These are phyloP conservation scores for Liriodendron chinense DNA, from an alignment of 164 flowering plant species.

Conservation along the genomic window DNA sequence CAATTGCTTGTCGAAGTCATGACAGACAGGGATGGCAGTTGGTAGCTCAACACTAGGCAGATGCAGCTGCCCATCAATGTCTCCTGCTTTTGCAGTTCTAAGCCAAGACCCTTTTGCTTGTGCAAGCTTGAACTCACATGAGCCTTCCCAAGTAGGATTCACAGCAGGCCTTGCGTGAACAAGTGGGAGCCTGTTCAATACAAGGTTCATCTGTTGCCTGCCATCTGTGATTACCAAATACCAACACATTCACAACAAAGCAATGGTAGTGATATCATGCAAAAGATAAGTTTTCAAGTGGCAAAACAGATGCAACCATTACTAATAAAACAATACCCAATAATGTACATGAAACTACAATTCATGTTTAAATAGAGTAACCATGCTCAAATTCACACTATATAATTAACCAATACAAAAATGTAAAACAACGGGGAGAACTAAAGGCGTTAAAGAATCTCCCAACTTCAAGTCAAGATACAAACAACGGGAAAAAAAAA, in stretches of 20 bases:
- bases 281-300: not conserved
- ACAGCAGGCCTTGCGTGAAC: slow-evolving; percentile 30
- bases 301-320: not conserved
- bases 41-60: slow-evolving; percentile 25
- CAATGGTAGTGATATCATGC: not conserved
- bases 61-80: slow-evolving; percentile 30
- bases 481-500: no score
- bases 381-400: no score
- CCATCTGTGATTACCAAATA: slow-evolving; percentile 33
- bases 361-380: no score
- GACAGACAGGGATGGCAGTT: slow-evolving; percentile 21
- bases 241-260: slow-evolving; percentile 3
- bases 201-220: slow-evolving; percentile 48
- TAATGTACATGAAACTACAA: no score
- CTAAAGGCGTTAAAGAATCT: no score
- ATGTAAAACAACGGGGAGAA: no score
- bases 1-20: slow-evolving; percentile 31
- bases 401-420: no score
- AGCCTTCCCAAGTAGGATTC: slow-evolving; percentile 38
- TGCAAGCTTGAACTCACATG: slow-evolving; percentile 29
- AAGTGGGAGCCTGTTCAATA: slow-evolving; percentile 38
- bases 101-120: slow-evolving; percentile 30
- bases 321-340: not conserved
- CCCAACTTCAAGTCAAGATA: no score
- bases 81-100: slow-evolving; percentile 37